Percentiles rank a stretch among this genome's conserved stretches.
phyloP scores from a whole-genome alignment of 129 eudicot genomes.

The Flaveria linearis region DNA sequence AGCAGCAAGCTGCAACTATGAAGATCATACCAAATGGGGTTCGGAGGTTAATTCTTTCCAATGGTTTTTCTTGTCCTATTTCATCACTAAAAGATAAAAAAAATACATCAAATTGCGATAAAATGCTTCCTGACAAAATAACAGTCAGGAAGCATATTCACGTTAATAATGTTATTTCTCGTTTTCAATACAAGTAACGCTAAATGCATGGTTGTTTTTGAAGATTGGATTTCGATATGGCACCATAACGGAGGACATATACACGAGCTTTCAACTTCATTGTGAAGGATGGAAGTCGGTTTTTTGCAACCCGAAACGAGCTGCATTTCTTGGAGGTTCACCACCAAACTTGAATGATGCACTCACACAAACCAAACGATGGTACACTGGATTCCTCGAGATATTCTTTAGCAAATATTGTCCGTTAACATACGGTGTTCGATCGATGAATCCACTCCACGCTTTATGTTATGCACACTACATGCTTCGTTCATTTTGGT shows the following conservation, averaged over 20 bases:
- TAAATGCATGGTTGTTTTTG: neutral
- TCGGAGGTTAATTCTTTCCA: conserved; percentile 33
- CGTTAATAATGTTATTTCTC: no score
- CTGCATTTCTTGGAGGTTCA: conserved; percentile 53
- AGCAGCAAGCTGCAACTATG: conserved; percentile 48
- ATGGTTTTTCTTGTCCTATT: neutral
- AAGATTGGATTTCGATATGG: conserved; percentile 73
- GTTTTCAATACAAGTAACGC: no score
- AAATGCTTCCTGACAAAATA: no score
- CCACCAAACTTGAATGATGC: conserved; percentile 46
- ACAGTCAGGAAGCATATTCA: no score
- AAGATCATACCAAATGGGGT: conserved; percentile 54
- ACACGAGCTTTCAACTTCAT: conserved; percentile 45
- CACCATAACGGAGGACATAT: conserved; percentile 48
- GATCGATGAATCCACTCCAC: conserved; percentile 38
- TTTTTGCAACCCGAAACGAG: conserved; percentile 47
- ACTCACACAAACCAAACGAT: conserved; percentile 53
- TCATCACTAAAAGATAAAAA: no score
- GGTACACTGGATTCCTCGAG: conserved; percentile 55
- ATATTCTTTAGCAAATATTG: conserved; percentile 38
- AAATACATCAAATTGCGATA: neutral
- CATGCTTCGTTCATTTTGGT: conserved; percentile 42
- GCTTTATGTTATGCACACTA: conserved; percentile 46
- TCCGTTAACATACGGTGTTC: conserved; percentile 38
- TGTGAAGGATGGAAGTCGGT: conserved; percentile 55